Conservation (phyloP, 345 rosid species). For the Camelina hispida region DNA sequence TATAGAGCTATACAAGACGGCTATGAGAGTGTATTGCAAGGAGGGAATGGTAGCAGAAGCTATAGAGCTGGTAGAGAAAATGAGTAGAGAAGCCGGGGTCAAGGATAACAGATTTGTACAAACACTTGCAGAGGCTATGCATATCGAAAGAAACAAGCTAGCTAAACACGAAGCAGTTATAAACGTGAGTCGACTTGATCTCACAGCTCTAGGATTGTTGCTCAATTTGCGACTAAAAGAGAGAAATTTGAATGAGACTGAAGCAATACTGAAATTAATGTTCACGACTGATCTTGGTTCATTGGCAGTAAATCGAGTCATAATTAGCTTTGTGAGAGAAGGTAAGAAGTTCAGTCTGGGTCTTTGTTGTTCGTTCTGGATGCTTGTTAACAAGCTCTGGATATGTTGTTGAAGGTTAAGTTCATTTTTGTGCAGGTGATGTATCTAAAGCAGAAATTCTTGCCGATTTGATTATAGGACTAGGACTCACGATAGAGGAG, state of each 20-base stretch:
- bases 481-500: constrained; percentile 56
- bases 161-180: constrained; percentile 39
- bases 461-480: constrained; percentile 47
- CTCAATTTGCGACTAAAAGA: constrained; percentile 56
- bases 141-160: constrained; percentile 33
- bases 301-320: constrained; percentile 55
- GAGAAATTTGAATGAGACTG: constrained; percentile 42
- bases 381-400: constrained; percentile 17
- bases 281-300: constrained; percentile 57
- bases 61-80: constrained; percentile 55
- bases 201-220: constrained; percentile 60
- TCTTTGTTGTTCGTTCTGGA: background rate
- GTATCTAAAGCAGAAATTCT: constrained; percentile 54
- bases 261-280: constrained; percentile 58
- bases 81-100: constrained; percentile 46
- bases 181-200: constrained; percentile 49
- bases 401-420: constrained; percentile 26
- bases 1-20: constrained; percentile 62
- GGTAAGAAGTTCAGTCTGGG: constrained; percentile 45
- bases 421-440: constrained; percentile 52
- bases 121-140: constrained; percentile 56
- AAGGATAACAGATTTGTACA: constrained; percentile 58
- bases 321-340: constrained; percentile 57
- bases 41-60: constrained; percentile 68
- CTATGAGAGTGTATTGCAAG: constrained; percentile 60